phyloP scores from a whole-genome alignment of 2,329 filamentous ascomycete genomes.

The Colletotrichum sp. region DNA sequence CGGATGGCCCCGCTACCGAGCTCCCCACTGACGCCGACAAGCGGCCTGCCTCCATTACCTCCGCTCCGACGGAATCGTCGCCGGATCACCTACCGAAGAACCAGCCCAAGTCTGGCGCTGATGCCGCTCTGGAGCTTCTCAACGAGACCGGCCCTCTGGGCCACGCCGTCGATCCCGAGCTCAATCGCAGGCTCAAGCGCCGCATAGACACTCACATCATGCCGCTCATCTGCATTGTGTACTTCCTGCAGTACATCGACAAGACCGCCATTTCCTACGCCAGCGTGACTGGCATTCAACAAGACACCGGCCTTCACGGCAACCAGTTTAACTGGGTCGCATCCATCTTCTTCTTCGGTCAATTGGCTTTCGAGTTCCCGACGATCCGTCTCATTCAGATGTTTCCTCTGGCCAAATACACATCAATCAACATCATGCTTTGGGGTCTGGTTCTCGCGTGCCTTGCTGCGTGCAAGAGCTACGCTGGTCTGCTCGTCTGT shows the following conservation, averaged over 20 bases:
- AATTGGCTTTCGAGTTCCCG: slow-evolving; percentile 42
- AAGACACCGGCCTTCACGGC: slow-evolving; percentile 48
- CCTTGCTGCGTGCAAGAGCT: slow-evolving; percentile 67
- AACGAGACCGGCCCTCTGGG: slow-evolving; percentile 6
- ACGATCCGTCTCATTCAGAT: slow-evolving; percentile 40
- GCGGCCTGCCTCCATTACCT: not conserved
- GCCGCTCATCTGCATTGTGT: slow-evolving; percentile 62
- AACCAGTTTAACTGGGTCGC: slow-evolving; percentile 48
- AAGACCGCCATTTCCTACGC: slow-evolving; percentile 63
- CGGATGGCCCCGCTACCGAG: not conserved
- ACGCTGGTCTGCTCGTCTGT: slow-evolving; percentile 65
- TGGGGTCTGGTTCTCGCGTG: slow-evolving; percentile 54
- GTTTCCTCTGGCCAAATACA: slow-evolving; percentile 42
- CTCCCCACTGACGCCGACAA: not conserved
- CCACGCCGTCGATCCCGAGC: slow-evolving; percentile 18
- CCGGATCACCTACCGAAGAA: not conserved
- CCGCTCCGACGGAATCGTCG: not conserved
- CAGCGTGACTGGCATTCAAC: slow-evolving; percentile 58
- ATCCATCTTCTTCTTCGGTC: slow-evolving; percentile 39
- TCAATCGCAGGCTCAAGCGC: slow-evolving; percentile 45
- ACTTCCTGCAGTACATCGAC: slow-evolving; percentile 67
- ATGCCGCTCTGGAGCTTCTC: slow-evolving; percentile 7
- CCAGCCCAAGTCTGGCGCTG: not conserved
- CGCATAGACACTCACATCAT: slow-evolving; percentile 63
- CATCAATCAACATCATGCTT: slow-evolving; percentile 37